These are phyloP conservation scores for Nicotiana knightiana DNA, from an alignment of 257 asterid species.

Conservation along the genomic window DNA sequence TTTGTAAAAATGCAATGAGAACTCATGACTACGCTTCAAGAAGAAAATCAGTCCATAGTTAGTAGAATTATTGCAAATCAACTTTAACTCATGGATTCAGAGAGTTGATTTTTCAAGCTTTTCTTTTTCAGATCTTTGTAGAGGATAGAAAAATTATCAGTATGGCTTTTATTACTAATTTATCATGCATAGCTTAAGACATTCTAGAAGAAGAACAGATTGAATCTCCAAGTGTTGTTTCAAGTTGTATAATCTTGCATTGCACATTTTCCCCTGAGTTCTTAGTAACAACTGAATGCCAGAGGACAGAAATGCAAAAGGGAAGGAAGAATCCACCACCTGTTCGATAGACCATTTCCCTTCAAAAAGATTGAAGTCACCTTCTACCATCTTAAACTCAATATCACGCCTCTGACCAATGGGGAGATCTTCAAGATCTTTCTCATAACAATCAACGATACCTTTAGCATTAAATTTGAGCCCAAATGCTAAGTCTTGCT, in stretches of 20 bases:
- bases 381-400: conserved; percentile 86
- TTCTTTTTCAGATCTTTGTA: neutral
- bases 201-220: neutral
- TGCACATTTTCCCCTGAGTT: neutral
- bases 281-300: neutral
- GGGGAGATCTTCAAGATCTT: conserved; percentile 52
- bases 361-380: conserved; percentile 70
- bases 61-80: neutral
- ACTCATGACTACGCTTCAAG: neutral
- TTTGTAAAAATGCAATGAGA: neutral
- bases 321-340: conserved; percentile 24
- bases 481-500: conserved; percentile 71
- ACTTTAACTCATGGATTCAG: neutral
- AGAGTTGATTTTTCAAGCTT: neutral
- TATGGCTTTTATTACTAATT: neutral
- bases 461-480: conserved; percentile 79
- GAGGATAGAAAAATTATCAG: neutral
- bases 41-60: neutral
- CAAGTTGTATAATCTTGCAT: neutral
- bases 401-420: conserved; percentile 62
- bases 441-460: conserved; percentile 70
- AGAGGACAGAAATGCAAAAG: neutral
- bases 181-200: neutral
- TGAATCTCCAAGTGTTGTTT: neutral
- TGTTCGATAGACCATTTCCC: conserved; percentile 89